These are phyloP conservation scores for Calocybe indica DNA, from an alignment of 768 basidiomycete species.

Conservation along the genomic window DNA sequence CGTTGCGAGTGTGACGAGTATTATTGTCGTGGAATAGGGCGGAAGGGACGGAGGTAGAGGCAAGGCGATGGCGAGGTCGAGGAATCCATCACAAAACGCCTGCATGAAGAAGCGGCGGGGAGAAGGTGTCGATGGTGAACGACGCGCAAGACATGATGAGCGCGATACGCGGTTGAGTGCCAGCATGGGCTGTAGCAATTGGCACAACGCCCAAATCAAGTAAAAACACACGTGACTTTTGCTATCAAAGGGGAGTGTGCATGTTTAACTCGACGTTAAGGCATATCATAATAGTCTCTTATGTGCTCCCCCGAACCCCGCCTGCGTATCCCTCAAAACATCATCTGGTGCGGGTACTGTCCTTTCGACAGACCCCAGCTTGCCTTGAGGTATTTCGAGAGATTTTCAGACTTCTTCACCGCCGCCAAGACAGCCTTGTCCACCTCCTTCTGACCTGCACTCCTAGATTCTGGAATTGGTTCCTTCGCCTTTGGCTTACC, in stretches of 20 bases:
- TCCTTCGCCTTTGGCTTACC: constrained; percentile 90
- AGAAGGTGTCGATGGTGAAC: constrained; percentile 4
- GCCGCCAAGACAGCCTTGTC: constrained; percentile 77
- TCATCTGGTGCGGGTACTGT: constrained; percentile 92
- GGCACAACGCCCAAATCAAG: too few species aligned
- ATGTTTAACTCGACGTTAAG: constrained; percentile 7
- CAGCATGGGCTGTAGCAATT: too few species aligned
- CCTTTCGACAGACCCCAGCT: constrained; percentile 95
- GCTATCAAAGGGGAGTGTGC: too few species aligned
- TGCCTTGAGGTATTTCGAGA: constrained; percentile 89
- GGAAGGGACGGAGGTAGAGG: constrained; percentile 66
- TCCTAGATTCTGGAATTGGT: constrained; percentile 79
- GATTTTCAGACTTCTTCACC: constrained; percentile 86
- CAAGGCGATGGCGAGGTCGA: constrained; percentile 72
- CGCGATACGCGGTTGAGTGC: too few species aligned
- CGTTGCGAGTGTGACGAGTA: constrained; percentile 55
- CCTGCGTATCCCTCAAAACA: constrained; percentile 48
- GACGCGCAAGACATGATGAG: constrained; percentile 5
- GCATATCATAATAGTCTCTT: constrained; percentile 26
- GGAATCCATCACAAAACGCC: constrained; percentile 54
- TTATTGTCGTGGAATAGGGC: constrained; percentile 70
- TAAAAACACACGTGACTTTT: too few species aligned
- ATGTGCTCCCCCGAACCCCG: constrained; percentile 7
- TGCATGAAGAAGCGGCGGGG: constrained; percentile 32
- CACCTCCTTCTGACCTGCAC: constrained; percentile 85